Evolutionary conservation across 768 basidiomycete species (phyloP).

Genomic region (Floccularia luteovirens): DNA sequence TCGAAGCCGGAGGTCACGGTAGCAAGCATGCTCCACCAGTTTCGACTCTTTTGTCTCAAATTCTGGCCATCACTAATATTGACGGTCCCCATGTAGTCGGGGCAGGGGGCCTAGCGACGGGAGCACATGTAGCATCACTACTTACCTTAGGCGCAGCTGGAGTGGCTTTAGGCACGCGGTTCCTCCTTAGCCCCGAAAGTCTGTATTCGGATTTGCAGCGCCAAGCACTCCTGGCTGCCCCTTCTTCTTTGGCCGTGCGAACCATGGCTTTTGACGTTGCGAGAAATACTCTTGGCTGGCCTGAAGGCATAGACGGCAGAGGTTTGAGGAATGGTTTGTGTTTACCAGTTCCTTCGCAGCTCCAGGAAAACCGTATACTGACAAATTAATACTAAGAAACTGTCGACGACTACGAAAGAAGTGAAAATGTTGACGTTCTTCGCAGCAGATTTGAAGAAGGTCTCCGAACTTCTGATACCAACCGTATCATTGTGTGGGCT

Average conservation of each 20-base stretch:
- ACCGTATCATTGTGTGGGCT: slow-evolving; percentile 58
- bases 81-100: slow-evolving; percentile 52
- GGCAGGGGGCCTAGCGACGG: slow-evolving; percentile 67
- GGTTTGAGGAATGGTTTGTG: slow-evolving; percentile 44
- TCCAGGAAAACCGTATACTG: slow-evolving; percentile 18
- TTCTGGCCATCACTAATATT: slow-evolving; percentile 35
- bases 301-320: slow-evolving; percentile 53
- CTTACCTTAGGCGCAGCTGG: slow-evolving; percentile 65
- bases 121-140: slow-evolving; percentile 56
- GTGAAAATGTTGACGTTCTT: slow-evolving; percentile 33
- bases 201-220: slow-evolving; percentile 49
- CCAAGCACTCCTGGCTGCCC: slow-evolving; percentile 39
- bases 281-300: slow-evolving; percentile 52
- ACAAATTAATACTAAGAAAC: slow-evolving; percentile 32
- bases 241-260: slow-evolving; percentile 38
- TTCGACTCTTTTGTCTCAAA: slow-evolving; percentile 47
- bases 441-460: slow-evolving; percentile 39
- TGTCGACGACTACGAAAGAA: slow-evolving; percentile 47
- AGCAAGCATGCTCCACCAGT: slow-evolving; percentile 47
- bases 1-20: slow-evolving; percentile 79
- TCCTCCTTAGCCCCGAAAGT: slow-evolving; percentile 61
- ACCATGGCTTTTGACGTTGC: slow-evolving; percentile 59
- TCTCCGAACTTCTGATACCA: slow-evolving; percentile 32
- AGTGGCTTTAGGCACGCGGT: slow-evolving; percentile 68
- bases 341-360: neutral